phyloP scores from a whole-genome alignment of 1,139 yeast genomes.

The Saccharomyces pastorianus region DNA sequence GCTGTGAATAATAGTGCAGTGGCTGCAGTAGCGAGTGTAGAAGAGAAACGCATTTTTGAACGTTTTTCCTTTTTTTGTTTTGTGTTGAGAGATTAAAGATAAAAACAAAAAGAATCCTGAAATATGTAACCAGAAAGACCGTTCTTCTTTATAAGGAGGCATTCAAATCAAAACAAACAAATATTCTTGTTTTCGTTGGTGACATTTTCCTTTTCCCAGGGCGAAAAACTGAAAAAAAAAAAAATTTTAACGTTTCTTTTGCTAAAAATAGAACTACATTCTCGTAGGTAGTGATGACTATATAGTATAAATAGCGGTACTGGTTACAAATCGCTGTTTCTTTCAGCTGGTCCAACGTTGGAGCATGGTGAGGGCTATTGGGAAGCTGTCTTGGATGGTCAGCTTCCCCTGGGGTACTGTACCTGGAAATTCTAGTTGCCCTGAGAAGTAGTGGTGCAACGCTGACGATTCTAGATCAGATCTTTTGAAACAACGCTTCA shows the following conservation, averaged over 20 bases:
- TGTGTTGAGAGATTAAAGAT: not conserved
- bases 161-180: not conserved
- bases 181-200: not conserved
- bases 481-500: constrained; percentile 42
- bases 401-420: constrained; percentile 41
- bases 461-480: constrained; percentile 43
- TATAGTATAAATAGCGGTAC: not conserved
- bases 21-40: constrained; percentile 21
- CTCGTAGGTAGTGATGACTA: not conserved
- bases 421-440: constrained; percentile 44
- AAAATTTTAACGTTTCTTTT: constrained; percentile 1
- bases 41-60: constrained; percentile 27
- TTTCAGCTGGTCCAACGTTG: not conserved
- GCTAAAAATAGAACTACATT: not conserved
- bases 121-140: not conserved
- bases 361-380: constrained; percentile 46
- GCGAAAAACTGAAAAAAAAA: not conserved
- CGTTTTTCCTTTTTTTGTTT: not conserved
- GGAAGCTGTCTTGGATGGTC: constrained; percentile 33
- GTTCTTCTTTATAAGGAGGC: not conserved
- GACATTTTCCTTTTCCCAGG: not conserved
- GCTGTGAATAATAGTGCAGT: constrained; percentile 22
- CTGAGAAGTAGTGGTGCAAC: constrained; percentile 63
- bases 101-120: not conserved
- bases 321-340: not conserved